Conservation (phyloP, 768 basidiomycete species). For the Agrocybe chaxingu region DNA sequence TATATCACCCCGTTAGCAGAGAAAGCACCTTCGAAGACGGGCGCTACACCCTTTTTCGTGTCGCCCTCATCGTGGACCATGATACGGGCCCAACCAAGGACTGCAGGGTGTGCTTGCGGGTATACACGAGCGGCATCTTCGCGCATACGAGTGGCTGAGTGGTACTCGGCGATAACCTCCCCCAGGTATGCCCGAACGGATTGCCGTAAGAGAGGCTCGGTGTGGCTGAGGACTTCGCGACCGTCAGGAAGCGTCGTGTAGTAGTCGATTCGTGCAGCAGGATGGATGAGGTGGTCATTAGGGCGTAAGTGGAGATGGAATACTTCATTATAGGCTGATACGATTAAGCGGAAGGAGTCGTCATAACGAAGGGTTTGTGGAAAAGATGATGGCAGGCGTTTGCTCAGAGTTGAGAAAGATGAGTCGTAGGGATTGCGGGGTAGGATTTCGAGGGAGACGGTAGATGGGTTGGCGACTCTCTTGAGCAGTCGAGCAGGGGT, state of each 20-base stretch:
- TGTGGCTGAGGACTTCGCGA: constrained; percentile 43
- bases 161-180: constrained; percentile 62
- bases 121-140: constrained; percentile 60
- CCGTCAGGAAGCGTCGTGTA: constrained; percentile 53
- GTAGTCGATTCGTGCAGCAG: constrained; percentile 70
- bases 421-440: constrained; percentile 35
- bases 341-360: constrained; percentile 68
- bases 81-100: constrained; percentile 77
- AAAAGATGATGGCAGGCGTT: constrained; percentile 28
- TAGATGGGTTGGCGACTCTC: constrained; percentile 46
- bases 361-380: constrained; percentile 56
- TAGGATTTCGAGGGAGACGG: constrained; percentile 53
- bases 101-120: constrained; percentile 38
- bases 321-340: constrained; percentile 62
- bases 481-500: constrained; percentile 44
- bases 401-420: constrained; percentile 21
- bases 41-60: constrained; percentile 39
- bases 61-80: constrained; percentile 67
- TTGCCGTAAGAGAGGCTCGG: constrained; percentile 61
- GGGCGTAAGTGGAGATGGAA: constrained; percentile 76
- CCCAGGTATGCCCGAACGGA: constrained; percentile 70
- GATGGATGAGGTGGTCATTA: constrained; percentile 75
- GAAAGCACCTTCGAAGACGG: constrained; percentile 77
- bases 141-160: constrained; percentile 52
- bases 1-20: constrained; percentile 62